These are phyloP conservation scores for Pholiota adiposa DNA, from an alignment of 1,284 basidiomycete genomes.

Conservation along the genomic window DNA sequence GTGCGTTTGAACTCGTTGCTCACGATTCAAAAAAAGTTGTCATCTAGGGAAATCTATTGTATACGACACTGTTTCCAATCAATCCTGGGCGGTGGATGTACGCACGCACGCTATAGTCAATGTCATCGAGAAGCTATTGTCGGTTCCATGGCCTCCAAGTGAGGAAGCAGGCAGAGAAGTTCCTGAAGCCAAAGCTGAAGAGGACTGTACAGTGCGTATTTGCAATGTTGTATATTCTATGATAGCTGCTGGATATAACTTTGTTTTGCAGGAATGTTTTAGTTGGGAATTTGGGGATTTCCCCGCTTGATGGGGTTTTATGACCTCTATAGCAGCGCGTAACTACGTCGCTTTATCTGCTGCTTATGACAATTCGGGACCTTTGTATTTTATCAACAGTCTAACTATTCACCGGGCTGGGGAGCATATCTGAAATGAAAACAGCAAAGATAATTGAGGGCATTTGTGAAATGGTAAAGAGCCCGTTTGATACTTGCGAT, in stretches of 20 bases:
- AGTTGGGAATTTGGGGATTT: slow-evolving; percentile 75
- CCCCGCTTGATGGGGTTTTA: slow-evolving; percentile 14
- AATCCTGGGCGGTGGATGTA: slow-evolving; percentile 84
- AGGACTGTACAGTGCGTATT: slow-evolving; percentile 65
- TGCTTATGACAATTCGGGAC: no score
- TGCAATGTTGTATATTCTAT: neutral
- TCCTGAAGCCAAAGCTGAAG: slow-evolving; percentile 51
- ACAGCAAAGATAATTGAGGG: no score
- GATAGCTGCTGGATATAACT: neutral
- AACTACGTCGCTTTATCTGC: no score
- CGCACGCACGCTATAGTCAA: slow-evolving; percentile 85
- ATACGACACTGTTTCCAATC: slow-evolving; percentile 88
- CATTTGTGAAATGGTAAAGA: no score
- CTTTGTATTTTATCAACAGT: neutral
- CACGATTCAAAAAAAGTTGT: slow-evolving; percentile 51
- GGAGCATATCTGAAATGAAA: no score
- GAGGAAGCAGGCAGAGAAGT: slow-evolving; percentile 62
- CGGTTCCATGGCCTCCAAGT: slow-evolving; percentile 75
- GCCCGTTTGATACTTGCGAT: no score
- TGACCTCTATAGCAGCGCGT: no score
- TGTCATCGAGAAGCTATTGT: slow-evolving; percentile 79
- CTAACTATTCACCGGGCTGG: no score
- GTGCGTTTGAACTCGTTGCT: slow-evolving; percentile 26
- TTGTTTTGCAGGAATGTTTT: slow-evolving; percentile 49
- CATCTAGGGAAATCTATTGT: slow-evolving; percentile 85